phyloP scores from a whole-genome alignment of 2,329 filamentous ascomycete species.

The Trichophyton schoenleinii region DNA sequence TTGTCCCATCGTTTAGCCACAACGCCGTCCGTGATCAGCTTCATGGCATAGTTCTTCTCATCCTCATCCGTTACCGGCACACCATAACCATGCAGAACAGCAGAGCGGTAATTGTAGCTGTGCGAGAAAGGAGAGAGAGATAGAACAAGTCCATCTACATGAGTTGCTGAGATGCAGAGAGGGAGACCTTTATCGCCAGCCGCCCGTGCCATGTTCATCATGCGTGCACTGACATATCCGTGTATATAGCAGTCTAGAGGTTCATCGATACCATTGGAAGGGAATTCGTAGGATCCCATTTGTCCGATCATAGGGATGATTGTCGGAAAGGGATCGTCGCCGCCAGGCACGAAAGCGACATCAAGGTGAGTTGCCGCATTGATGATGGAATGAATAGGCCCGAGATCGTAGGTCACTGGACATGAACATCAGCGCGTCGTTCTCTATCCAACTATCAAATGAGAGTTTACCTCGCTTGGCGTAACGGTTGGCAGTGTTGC shows the following conservation, averaged over 20 bases:
- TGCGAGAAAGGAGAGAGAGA: conserved; percentile 68
- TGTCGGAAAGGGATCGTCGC: conserved; percentile 56
- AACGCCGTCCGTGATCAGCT: conserved; percentile 62
- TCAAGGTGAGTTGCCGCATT: conserved; percentile 63
- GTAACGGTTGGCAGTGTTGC: conserved; percentile 56
- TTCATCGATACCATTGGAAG: conserved; percentile 47
- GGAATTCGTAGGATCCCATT: conserved; percentile 58
- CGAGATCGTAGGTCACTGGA: conserved; percentile 56
- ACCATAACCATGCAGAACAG: conserved; percentile 64
- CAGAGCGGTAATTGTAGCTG: conserved; percentile 77
- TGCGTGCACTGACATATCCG: conserved; percentile 66
- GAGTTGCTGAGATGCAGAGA: conserved; percentile 58
- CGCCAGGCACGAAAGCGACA: conserved; percentile 58
- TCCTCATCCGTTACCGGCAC: conserved; percentile 50
- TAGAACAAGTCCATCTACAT: conserved; percentile 68
- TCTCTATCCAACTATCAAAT: not conserved
- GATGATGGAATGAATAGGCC: conserved; percentile 62
- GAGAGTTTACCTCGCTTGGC: conserved; percentile 46
- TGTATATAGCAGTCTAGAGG: conserved; percentile 69
- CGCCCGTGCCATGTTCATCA: conserved; percentile 53
- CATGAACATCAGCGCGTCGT: conserved; percentile 9
- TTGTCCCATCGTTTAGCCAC: conserved; percentile 57
- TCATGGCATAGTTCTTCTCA: conserved; percentile 69
- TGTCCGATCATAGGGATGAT: conserved; percentile 78
- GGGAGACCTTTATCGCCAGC: conserved; percentile 46